Evolutionary conservation across 176 grass and related monocot genomes (phyloP), one percentile per base, ranked within the genome.

Genomic region (Puya raimondii): DNA sequence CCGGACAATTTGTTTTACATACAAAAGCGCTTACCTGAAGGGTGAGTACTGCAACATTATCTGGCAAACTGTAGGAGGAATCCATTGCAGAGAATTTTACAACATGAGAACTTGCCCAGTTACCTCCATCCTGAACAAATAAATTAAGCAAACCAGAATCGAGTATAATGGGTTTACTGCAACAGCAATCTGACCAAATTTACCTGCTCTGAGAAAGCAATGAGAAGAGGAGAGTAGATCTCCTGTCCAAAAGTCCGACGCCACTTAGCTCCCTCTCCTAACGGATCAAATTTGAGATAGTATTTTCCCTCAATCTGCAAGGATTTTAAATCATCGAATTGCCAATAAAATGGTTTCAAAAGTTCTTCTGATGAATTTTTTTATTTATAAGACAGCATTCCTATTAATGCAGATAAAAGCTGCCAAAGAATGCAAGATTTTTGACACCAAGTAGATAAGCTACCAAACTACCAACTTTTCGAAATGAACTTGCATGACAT

Each of bases 121-220:
- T 85, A 67, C 84, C 79, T 70, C 79, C 86, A 81, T 92, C 88
- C 93, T 96, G 76, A 14, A 78, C 50, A 59, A 33, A 23, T 1
- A 64, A 85, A 53, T 58, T 48, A 74, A 85, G 72, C 66, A 64
- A 52, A 79, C 16, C 48, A 57, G 65, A 50, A 25, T 29, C 11
- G 21, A 48, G 12, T 9, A 69, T 17, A 10, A 33, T 25, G 23
- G 21, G 23, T n/a, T 47, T 54, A 2, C 20, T 59, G 13, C n/a
- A 57, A 11, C 48, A 53, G 42, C 50, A 47, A 63, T 3, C 27
- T 61, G 17, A 26, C 48, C 21, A 10, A 17, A 11, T 20, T 65
- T 83, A 96, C 93, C 93, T 87, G 80, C 70, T 89, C 81, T 69
- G 93, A 79, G 79, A 96, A 96, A 66, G 93, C 86, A 80, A 96